Percentiles rank a stretch among this genome's conserved stretches.
Evolutionary conservation across 148 eudicot species (phyloP).

Genomic region (Oxyria digyna): DNA sequence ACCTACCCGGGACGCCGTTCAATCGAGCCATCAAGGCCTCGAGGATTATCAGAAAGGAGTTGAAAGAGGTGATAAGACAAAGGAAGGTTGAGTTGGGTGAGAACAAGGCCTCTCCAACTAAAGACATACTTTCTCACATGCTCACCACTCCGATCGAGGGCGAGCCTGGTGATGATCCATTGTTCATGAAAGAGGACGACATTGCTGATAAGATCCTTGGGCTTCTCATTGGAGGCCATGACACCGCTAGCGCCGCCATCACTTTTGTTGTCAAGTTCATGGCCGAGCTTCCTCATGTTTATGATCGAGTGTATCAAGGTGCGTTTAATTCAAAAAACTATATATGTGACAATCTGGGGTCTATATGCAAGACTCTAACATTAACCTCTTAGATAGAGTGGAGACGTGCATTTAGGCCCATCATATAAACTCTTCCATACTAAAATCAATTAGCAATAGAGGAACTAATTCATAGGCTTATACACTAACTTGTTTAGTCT

Average conservation of each 20-base stretch:
- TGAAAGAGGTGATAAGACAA: slow-evolving; percentile 6
- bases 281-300: slow-evolving; percentile 19
- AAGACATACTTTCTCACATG: slow-evolving; percentile 20
- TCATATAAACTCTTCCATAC: too few relatives aligned
- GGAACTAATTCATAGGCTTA: too few relatives aligned
- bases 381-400: too few relatives aligned
- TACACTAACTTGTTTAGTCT: too few relatives aligned
- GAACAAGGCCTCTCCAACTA: slow-evolving; percentile 11
- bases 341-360: too few relatives aligned
- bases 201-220: slow-evolving; percentile 16
- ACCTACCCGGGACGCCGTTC: slow-evolving; percentile 11
- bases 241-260: slow-evolving; percentile 16
- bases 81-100: slow-evolving; percentile 11
- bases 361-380: too few relatives aligned
- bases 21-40: slow-evolving; percentile 10
- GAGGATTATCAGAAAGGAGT: not conserved
- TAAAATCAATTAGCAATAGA: too few relatives aligned
- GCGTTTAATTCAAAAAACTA: too few relatives aligned
- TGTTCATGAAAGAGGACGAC: slow-evolving; percentile 8
- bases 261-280: slow-evolving; percentile 17
- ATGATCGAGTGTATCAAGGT: slow-evolving; percentile 17
- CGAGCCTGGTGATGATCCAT: not conserved
- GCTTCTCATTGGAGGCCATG: slow-evolving; percentile 19
- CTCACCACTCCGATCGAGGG: slow-evolving; percentile 7
- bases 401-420: too few relatives aligned